Conservation (phyloP, 768 basidiomycete genomes). For the Peribolospora baueri region DNA sequence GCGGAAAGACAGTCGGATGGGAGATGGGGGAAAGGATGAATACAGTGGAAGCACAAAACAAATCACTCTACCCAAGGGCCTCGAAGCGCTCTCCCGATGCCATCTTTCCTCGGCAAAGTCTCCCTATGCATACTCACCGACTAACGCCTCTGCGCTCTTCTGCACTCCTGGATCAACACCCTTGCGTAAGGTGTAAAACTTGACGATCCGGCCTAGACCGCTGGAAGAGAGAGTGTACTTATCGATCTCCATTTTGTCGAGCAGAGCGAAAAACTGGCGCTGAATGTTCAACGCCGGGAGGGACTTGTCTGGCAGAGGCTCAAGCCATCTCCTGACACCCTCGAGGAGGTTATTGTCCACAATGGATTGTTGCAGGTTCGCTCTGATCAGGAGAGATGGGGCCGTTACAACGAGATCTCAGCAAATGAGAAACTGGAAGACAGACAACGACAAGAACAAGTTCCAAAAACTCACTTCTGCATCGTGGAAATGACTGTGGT, state of each 20-base stretch:
- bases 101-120: too few relatives aligned
- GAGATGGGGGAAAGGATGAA: too few relatives aligned
- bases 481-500: constrained; percentile 79
- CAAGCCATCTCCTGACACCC: constrained; percentile 71
- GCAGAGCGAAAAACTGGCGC: constrained; percentile 57
- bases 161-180: constrained; percentile 58
- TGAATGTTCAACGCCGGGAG: constrained; percentile 91
- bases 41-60: too few relatives aligned
- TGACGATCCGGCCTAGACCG: constrained; percentile 59
- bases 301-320: constrained; percentile 75
- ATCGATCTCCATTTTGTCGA: constrained; percentile 52
- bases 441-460: not conserved
- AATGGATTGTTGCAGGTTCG: constrained; percentile 67
- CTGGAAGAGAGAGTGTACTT: constrained; percentile 71
- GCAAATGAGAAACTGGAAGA: not conserved
- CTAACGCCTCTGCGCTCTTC: constrained; percentile 60
- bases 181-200: constrained; percentile 91
- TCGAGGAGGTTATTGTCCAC: constrained; percentile 84
- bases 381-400: constrained; percentile 24
- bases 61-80: too few relatives aligned
- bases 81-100: too few relatives aligned
- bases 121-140: constrained; percentile 20
- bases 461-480: constrained; percentile 43
- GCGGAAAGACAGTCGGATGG: too few relatives aligned
- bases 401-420: not conserved